A percentile compares a stretch with the other conserved stretches of the same genome.
Conservation (phyloP, 805 yeast genomes). For the Dipodascus albidus region DNA sequence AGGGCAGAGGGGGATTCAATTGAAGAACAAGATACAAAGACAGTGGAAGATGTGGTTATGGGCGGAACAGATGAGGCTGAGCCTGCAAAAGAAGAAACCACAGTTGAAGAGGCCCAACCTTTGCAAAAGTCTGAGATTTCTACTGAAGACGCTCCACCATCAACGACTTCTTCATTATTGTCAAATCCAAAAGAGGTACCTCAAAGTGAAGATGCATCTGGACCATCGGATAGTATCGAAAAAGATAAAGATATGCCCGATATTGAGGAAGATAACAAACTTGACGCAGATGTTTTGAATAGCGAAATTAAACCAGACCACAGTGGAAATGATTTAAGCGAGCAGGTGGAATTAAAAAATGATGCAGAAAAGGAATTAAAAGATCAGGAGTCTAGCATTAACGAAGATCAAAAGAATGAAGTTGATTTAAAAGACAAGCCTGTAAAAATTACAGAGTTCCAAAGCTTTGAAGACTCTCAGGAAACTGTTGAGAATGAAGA, state of each 20-base stretch:
- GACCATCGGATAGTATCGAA: not conserved
- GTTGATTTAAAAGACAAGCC: not conserved
- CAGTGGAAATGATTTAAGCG: not conserved
- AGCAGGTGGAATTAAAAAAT: not conserved
- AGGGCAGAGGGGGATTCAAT: conserved; percentile 3
- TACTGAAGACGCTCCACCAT: not conserved
- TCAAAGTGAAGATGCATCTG: not conserved
- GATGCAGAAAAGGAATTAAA: not conserved
- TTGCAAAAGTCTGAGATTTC: not conserved
- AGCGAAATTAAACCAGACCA: not conserved
- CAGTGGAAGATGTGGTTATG: conserved; percentile 1
- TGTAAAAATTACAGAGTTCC: not conserved
- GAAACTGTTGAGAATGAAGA: not conserved
- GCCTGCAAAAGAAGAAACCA: conserved; percentile 8
- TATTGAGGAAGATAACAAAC: not conserved
- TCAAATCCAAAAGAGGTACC: too few species aligned
- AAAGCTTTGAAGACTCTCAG: not conserved
- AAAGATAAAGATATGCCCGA: not conserved
- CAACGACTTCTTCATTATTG: too few species aligned
- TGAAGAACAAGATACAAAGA: conserved; percentile 3
- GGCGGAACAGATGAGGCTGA: conserved; percentile 7
- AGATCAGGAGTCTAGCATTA: not conserved
- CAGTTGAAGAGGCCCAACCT: conserved; percentile 5
- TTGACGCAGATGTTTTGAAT: not conserved
- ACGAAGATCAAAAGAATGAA: not conserved